Evolutionary conservation across 2,329 filamentous ascomycete genomes (phyloP), one percentile per base, ranked within the genome.

Genomic region (Calonectria montana): DNA sequence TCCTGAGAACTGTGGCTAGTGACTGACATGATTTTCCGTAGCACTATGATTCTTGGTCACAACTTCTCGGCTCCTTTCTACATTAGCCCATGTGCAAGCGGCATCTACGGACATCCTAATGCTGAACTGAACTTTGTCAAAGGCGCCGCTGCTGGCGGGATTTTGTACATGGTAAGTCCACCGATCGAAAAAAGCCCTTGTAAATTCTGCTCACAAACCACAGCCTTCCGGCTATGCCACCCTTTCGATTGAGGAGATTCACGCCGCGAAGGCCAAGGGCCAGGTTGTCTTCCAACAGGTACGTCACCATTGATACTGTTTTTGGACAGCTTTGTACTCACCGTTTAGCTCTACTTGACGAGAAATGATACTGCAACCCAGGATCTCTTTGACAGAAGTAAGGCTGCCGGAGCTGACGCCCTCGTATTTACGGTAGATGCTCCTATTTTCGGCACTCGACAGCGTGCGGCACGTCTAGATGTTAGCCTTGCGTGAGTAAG

Each of bases 41-140:
- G 70, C 15, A 80, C 87, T 4, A 87, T 84, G 16, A 85, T 89
- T 53, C 80, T 89, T 21, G 87, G 87, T 18, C 80, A 87, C 79
- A 86, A 87, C 78, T 87, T 88, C 77, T 85, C 83, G 0, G 82
- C 84, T 0, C 87, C 87, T 13, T 86, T 89, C 80, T 89, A 87
- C 81, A 88, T 89, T 76, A 83, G 82, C 57, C 86, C 87, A 1
- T 84, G 82, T 4, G 85, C 86, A 15, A 81, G 83, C 5, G 86
- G 81, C 9, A 83, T 79, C 45, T 84, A 85, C 62, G 87, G 78
- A 2, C 81, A 88, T 72, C 77, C 80, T 0, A 83, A 85, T 3
- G 87, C 81, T 31, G 87, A 90, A 79, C 72, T 83, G 4, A 86
- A 86, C 74, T 80, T 90, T 35, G 83, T 87, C 47, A 82, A 85